Conservation (phyloP, 2,329 filamentous ascomycete species). For the Botrytis aclada region DNA sequence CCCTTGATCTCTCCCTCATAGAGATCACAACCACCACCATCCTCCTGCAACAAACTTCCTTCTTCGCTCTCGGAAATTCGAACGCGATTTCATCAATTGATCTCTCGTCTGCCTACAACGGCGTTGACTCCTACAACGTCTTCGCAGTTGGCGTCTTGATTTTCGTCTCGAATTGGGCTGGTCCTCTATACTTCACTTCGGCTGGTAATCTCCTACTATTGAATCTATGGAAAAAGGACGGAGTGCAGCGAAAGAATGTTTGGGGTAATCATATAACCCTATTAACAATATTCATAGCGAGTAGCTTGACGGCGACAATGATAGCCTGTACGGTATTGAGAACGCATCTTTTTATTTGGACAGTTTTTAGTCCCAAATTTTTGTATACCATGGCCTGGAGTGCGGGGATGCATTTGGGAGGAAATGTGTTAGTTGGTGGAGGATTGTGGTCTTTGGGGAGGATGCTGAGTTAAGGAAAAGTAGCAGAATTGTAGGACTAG, state of each 20-base stretch:
- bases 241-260: conserved; percentile 19
- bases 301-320: conserved; percentile 73
- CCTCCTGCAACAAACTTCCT: conserved; percentile 75
- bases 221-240: conserved; percentile 18
- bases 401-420: conserved; percentile 71
- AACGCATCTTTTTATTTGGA: conserved; percentile 97
- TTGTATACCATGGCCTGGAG: conserved; percentile 90
- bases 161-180: conserved; percentile 89
- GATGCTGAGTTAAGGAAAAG: conserved; percentile 32
- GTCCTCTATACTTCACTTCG: conserved; percentile 80
- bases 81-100: conserved; percentile 97
- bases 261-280: conserved; percentile 54
- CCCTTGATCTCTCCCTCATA: conserved; percentile 47
- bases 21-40: conserved; percentile 69
- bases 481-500: neutral
- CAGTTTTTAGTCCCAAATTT: conserved; percentile 96
- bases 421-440: conserved; percentile 65
- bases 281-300: conserved; percentile 67
- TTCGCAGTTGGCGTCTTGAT: conserved; percentile 78
- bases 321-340: conserved; percentile 77
- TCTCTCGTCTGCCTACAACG: conserved; percentile 92
- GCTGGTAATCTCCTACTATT: conserved; percentile 61
- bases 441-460: conserved; percentile 54
- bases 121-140: conserved; percentile 76
- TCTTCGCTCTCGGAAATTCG: conserved; percentile 86